phyloP scores from a whole-genome alignment of 306 rosid genomes.

The Corylus americana region DNA sequence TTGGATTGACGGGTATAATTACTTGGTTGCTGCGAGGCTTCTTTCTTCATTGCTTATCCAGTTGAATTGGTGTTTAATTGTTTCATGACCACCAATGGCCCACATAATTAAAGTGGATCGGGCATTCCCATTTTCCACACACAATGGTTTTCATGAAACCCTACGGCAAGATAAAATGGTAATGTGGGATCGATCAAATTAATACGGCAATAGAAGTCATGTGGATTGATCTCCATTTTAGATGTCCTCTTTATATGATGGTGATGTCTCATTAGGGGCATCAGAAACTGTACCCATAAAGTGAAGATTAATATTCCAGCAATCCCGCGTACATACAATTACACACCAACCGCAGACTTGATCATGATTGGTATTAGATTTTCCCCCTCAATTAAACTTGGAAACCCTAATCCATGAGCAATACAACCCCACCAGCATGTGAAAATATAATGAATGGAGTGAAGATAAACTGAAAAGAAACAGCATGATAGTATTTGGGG shows the following conservation, averaged over 20 bases:
- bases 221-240: not conserved
- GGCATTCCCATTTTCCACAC: not conserved
- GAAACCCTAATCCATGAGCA: conserved; percentile 22
- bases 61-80: not conserved
- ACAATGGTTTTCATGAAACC: not conserved
- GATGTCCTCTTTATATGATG: not conserved
- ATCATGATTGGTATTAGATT: conserved; percentile 33
- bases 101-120: not conserved
- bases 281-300: conserved; percentile 29
- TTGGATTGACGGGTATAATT: too few species aligned
- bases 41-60: not conserved
- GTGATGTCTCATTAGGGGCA: not conserved
- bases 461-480: conserved; percentile 43
- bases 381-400: conserved; percentile 24
- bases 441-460: conserved; percentile 39
- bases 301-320: conserved; percentile 3
- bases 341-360: conserved; percentile 29
- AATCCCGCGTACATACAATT: conserved; percentile 14
- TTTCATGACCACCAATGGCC: not conserved
- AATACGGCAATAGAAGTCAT: not conserved
- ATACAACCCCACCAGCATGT: conserved; percentile 42
- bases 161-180: not conserved
- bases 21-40: not conserved
- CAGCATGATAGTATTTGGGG: conserved; percentile 44
- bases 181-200: not conserved